Conservation (phyloP, 352 stramenopile genomes). For the Thalassiosira mediterranea region DNA sequence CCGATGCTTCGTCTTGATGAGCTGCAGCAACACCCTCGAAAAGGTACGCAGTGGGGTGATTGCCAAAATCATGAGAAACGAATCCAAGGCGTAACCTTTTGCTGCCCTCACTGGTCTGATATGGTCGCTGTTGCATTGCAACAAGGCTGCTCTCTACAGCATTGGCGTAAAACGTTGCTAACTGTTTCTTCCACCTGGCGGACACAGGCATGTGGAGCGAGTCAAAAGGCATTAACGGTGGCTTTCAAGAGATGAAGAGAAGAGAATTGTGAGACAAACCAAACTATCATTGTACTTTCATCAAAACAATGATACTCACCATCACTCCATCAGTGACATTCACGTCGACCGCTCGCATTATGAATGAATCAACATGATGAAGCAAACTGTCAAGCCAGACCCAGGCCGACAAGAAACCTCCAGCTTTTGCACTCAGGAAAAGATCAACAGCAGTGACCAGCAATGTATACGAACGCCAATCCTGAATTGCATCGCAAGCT, state of each 20-base stretch:
- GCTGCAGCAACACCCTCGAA: constrained; percentile 84
- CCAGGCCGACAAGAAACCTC: constrained; percentile 1
- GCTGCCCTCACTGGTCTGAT: constrained; percentile 3
- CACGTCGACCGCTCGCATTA: too few relatives aligned
- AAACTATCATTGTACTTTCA: too few relatives aligned
- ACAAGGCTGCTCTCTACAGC: constrained; percentile 3
- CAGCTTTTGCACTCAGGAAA: constrained; percentile 7
- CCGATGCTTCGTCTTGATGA: constrained; percentile 42
- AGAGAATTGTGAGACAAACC: constrained; percentile 15
- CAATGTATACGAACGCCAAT: neutral
- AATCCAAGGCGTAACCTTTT: constrained; percentile 83
- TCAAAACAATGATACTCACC: too few relatives aligned
- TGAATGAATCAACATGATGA: neutral
- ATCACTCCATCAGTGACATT: too few relatives aligned
- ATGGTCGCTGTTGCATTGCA: neutral
- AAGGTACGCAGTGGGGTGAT: constrained; percentile 87
- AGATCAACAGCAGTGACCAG: neutral
- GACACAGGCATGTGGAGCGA: constrained; percentile 76
- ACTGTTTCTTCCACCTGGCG: constrained; percentile 50
- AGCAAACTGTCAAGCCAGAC: constrained; percentile 8
- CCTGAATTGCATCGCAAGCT: neutral
- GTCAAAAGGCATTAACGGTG: constrained; percentile 84
- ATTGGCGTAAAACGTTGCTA: constrained; percentile 48
- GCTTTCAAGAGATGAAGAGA: too few relatives aligned
- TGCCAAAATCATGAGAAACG: constrained; percentile 86